Base-by-base conservation (phyloP, 2,329 filamentous ascomycete genomes). In the Leptodontidium sp. region DNA sequence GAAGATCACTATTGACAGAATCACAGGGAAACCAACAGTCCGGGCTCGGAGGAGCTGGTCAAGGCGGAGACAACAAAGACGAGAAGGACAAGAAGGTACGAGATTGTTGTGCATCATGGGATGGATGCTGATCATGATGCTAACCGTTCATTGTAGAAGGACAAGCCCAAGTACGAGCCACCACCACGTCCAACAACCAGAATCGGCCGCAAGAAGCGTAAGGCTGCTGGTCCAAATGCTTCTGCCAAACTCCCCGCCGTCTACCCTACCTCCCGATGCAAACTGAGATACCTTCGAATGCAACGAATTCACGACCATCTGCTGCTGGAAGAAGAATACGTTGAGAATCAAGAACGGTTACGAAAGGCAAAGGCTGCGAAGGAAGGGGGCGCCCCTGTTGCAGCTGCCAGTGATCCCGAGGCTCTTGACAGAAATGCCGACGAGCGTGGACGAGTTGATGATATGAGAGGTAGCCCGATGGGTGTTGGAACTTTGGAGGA, bases 81-180 rank as follows among this genome's bases (percentile, higher is more conserved):
- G 91, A 93, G 17, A 94, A 94, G 84, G 94, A 97, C 78, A 97
- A 98, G 88, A 98, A 98, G 89, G 95, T 93, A 83, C 66, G 80
- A 12, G 12, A 14, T 40, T 21, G 29, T 9, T 49, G 43, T 38
- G 21, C 14, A 8, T 50, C 32, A 45, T 45, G 17, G 65, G 12
- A 12, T 35, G 65, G 12, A 12, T 35, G 35, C 50, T 8, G 43
- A 59, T 52, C 29, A 26, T 61, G 49, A 69, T 66, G 62, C 72
- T 77, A 61, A 77, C 64, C n/a, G 32, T 38, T 63, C 47, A 26
- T 68, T 47, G 76, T 78, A 97, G 95, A 98, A 99, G 88, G 95
- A 99, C 72, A 99, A 99, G 91, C 96, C 96, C 80, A 98, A 97
- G 92, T 99, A 99, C 86, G 96, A 99, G 83, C 96, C 96, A 73